Conservation (phyloP, 768 basidiomycete genomes). For the Mycena metata region DNA sequence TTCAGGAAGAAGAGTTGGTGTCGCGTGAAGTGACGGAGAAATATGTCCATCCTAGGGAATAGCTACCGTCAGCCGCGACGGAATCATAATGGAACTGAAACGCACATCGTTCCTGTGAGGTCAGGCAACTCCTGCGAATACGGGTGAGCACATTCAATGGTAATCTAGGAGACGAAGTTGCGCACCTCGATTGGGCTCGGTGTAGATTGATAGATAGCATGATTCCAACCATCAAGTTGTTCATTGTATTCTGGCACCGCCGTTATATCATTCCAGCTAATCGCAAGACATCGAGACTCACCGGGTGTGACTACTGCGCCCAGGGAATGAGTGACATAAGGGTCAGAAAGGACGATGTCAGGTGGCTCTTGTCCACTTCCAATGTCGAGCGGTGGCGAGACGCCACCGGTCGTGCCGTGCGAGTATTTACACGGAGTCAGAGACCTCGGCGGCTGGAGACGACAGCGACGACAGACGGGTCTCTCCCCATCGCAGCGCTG, state of each 20-base stretch:
- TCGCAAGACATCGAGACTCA: too few species aligned
- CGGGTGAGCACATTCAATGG: not conserved
- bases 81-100: not conserved
- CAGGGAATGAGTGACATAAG: too few species aligned
- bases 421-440: slow-evolving; percentile 15
- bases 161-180: too few species aligned
- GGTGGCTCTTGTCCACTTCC: too few species aligned
- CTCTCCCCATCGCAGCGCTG: slow-evolving; percentile 24
- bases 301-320: too few species aligned
- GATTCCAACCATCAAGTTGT: not conserved
- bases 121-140: not conserved
- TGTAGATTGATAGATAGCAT: not conserved
- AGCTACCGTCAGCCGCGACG: not conserved
- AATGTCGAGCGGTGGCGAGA: too few species aligned
- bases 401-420: not conserved
- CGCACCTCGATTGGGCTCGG: slow-evolving; percentile 10
- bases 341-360: too few species aligned
- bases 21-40: slow-evolving; percentile 2
- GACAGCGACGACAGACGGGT: slow-evolving; percentile 26
- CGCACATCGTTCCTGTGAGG: not conserved
- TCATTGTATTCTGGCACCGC: not conserved
- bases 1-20: slow-evolving; percentile 24
- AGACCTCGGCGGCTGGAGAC: slow-evolving; percentile 19
- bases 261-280: too few species aligned
- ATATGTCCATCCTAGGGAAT: slow-evolving; percentile 1